phyloP scores from a whole-genome alignment of 2,329 filamentous ascomycete genomes.

The Pseudogymnoascus sp. region DNA sequence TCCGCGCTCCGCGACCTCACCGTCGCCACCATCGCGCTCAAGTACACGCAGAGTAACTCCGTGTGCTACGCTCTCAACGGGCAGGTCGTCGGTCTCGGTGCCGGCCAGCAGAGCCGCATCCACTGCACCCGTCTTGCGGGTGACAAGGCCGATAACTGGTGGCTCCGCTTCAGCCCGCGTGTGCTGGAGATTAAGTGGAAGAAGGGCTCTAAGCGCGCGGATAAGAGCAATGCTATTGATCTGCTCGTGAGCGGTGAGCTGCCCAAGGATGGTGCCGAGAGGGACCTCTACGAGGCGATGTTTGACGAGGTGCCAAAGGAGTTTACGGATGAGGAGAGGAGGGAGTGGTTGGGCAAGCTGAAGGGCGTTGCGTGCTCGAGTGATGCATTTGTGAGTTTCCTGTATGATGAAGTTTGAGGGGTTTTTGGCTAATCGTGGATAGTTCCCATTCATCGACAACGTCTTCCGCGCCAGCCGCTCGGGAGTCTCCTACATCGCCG shows the following conservation, averaged over 20 bases:
- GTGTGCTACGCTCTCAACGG: constrained; percentile 95
- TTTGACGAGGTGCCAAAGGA: constrained; percentile 82
- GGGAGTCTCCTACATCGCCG: constrained; percentile 92
- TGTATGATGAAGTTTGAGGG: not conserved
- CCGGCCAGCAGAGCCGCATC: constrained; percentile 94
- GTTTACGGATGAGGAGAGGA: constrained; percentile 78
- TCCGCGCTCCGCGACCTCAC: constrained; percentile 81
- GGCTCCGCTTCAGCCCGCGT: constrained; percentile 93
- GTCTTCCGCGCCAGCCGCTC: constrained; percentile 85
- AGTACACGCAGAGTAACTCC: constrained; percentile 98
- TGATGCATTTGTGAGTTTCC: constrained; percentile 80
- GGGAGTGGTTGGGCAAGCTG: constrained; percentile 77
- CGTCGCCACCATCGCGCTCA: constrained; percentile 91
- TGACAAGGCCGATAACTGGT: constrained; percentile 99
- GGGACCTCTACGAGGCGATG: constrained; percentile 74
- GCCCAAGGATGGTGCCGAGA: constrained; percentile 74
- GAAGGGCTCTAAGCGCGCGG: constrained; percentile 89
- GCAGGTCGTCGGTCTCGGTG: constrained; percentile 87
- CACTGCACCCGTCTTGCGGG: constrained; percentile 96
- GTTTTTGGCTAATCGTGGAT: constrained; percentile 11
- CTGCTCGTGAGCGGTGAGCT: constrained; percentile 86
- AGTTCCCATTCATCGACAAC: constrained; percentile 99
- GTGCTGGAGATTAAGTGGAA: constrained; percentile 90
- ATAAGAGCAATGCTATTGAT: constrained; percentile 98
- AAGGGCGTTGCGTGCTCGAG: constrained; percentile 78